A percentile compares a stretch with the other conserved stretches of the same genome.
These are phyloP conservation scores for Lecanoromycetidae sp. DNA, from an alignment of 2,329 filamentous ascomycete genomes.

Conservation along the genomic window DNA sequence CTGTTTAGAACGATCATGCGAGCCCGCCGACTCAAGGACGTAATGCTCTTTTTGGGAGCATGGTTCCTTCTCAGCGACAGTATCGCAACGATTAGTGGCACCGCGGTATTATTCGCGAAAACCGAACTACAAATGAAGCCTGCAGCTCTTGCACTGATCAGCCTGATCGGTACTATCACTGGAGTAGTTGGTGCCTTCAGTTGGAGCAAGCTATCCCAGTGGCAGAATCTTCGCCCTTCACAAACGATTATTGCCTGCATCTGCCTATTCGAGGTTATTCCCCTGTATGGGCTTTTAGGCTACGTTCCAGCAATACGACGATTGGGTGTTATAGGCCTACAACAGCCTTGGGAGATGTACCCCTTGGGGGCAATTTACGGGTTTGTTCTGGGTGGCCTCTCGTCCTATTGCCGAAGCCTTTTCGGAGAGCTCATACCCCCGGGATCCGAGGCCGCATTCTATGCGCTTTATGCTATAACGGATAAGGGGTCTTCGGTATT, in stretches of 20 bases:
- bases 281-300: conserved; percentile 77
- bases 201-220: conserved; percentile 68
- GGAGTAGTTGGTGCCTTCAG: conserved; percentile 81
- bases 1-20: conserved; percentile 68
- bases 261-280: conserved; percentile 79
- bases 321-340: conserved; percentile 71
- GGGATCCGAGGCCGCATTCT: conserved; percentile 90
- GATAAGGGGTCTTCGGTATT: conserved; percentile 94
- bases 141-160: conserved; percentile 80
- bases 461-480: conserved; percentile 91
- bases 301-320: conserved; percentile 68
- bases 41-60: conserved; percentile 72
- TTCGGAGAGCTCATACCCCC: conserved; percentile 91
- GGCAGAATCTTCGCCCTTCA: conserved; percentile 58
- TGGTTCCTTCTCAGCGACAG: conserved; percentile 95
- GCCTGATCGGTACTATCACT: conserved; percentile 73
- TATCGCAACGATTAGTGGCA: conserved; percentile 87
- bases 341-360: conserved; percentile 95
- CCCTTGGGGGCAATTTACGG: conserved; percentile 83
- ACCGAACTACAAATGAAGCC: conserved; percentile 82
- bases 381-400: conserved; percentile 83
- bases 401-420: conserved; percentile 80
- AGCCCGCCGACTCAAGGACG: conserved; percentile 62
- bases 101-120: conserved; percentile 90
- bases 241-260: conserved; percentile 93